These are phyloP conservation scores for Trichodelitschia bisporula DNA, from an alignment of 495 filamentous ascomycete species.

Conservation along the genomic window DNA sequence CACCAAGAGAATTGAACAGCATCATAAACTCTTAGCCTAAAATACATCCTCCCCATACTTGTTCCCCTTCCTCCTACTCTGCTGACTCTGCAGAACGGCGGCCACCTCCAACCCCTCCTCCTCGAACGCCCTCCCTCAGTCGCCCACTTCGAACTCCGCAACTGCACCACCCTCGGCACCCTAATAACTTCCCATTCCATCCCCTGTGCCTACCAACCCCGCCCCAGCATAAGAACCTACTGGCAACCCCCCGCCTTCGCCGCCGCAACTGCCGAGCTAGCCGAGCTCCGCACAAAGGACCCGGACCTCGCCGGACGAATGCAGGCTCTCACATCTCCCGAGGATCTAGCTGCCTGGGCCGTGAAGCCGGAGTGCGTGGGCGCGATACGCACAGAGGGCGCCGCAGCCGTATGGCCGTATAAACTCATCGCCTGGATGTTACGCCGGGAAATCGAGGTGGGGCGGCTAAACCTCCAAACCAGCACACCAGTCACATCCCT, in stretches of 20 bases:
- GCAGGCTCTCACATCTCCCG: constrained; percentile 9
- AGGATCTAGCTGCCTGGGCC: constrained; percentile 5
- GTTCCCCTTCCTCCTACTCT: no score
- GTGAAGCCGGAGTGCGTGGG: constrained; percentile 16
- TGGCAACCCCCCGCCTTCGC: constrained; percentile 22
- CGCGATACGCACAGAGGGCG: constrained; percentile 18
- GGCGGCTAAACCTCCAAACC: constrained; percentile 44
- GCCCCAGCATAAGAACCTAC: constrained; percentile 28
- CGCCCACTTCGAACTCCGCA: constrained; percentile 37
- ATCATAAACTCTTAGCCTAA: background rate
- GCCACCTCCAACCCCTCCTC: constrained; percentile 39
- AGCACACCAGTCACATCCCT: constrained; percentile 33
- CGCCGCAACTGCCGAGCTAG: constrained; percentile 19
- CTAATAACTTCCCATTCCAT: constrained; percentile 27
- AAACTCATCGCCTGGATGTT: constrained; percentile 47
- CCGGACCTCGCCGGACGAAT: constrained; percentile 24
- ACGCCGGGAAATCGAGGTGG: constrained; percentile 23
- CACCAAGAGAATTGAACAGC: background rate
- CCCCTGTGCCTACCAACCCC: constrained; percentile 33
- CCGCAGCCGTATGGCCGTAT: constrained; percentile 48
- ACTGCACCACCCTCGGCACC: constrained; percentile 24
- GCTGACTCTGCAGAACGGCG: constrained; percentile 36
- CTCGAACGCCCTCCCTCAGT: constrained; percentile 23
- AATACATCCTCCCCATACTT: no score
- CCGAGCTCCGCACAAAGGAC: constrained; percentile 18